Conservation (phyloP, 2,329 filamentous ascomycete species). For the Xylariaceae sp. region DNA sequence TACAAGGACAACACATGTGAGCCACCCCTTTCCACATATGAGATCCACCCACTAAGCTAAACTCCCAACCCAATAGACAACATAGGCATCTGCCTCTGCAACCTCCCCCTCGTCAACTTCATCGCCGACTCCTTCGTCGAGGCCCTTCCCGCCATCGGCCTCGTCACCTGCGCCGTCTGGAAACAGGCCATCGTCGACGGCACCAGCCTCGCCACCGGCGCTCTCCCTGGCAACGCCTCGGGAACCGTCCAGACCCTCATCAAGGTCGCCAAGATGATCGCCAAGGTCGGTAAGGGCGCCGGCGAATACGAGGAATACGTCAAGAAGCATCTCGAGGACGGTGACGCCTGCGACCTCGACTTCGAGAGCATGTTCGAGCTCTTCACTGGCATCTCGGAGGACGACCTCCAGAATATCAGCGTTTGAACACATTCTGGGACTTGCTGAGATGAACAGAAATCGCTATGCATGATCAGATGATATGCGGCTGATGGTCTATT, state of each 20-base stretch:
- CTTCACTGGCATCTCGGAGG: not conserved
- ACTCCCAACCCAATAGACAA: too few relatives aligned
- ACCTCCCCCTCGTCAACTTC: not conserved
- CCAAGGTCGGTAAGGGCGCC: not conserved
- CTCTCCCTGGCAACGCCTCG: not conserved
- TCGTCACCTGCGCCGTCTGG: not conserved
- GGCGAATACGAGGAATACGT: not conserved
- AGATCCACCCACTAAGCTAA: too few relatives aligned
- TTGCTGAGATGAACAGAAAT: too few relatives aligned
- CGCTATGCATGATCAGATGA: too few relatives aligned
- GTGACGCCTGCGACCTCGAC: not conserved
- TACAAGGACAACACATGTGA: not conserved
- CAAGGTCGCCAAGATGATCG: conserved; percentile 1
- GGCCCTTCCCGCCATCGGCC: not conserved
- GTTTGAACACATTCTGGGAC: too few relatives aligned
- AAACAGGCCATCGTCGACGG: not conserved
- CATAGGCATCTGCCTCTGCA: not conserved
- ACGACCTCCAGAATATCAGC: not conserved
- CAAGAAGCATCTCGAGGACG: not conserved
- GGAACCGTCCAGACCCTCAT: not conserved
- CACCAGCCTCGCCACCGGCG: not conserved
- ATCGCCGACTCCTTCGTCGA: not conserved
- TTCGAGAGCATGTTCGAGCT: not conserved
- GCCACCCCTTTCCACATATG: too few relatives aligned
- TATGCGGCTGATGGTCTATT: too few relatives aligned